phyloP scores from a whole-genome alignment of 768 basidiomycete genomes.

The Candolleomyces efflorescens region DNA sequence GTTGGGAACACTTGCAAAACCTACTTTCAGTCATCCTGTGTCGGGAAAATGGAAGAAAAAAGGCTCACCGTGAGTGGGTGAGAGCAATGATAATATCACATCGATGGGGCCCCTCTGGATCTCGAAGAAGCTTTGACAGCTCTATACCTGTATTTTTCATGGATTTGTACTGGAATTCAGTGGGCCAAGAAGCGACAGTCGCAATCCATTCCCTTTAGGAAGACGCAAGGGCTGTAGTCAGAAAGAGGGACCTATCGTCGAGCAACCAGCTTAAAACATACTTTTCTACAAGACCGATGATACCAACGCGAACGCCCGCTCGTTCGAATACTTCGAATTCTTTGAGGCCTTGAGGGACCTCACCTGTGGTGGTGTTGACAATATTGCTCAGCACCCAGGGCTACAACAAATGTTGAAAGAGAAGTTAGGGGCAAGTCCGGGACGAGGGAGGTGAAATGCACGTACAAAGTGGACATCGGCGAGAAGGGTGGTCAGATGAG shows the following conservation, averaged over 20 bases:
- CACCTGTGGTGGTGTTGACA: slow-evolving; percentile 59
- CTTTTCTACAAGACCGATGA: slow-evolving; percentile 89
- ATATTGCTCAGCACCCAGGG: slow-evolving; percentile 93
- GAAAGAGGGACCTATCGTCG: not conserved
- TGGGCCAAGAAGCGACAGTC: slow-evolving; percentile 84
- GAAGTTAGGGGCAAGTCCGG: not conserved
- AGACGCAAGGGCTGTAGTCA: not conserved
- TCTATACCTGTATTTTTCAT: slow-evolving; percentile 72
- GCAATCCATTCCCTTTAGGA: slow-evolving; percentile 76
- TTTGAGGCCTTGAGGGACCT: slow-evolving; percentile 55
- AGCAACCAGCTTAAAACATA: slow-evolving; percentile 23
- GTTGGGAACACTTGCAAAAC: slow-evolving; percentile 40
- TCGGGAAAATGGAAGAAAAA: not conserved
- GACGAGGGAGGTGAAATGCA: slow-evolving; percentile 9
- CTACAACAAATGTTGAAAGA: slow-evolving; percentile 31
- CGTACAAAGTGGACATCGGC: slow-evolving; percentile 71
- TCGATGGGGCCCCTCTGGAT: slow-evolving; percentile 58
- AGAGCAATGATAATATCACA: slow-evolving; percentile 85
- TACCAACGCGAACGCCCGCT: slow-evolving; percentile 65
- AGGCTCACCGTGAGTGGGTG: slow-evolving; percentile 69
- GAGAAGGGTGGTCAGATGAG: slow-evolving; percentile 53
- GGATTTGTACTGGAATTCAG: slow-evolving; percentile 68
- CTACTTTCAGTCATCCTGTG: not conserved
- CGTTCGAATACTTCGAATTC: slow-evolving; percentile 68
- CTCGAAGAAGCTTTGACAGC: slow-evolving; percentile 69